Conservation (phyloP, 2,329 filamentous ascomycete species). For the Diaporthe vaccinii region DNA sequence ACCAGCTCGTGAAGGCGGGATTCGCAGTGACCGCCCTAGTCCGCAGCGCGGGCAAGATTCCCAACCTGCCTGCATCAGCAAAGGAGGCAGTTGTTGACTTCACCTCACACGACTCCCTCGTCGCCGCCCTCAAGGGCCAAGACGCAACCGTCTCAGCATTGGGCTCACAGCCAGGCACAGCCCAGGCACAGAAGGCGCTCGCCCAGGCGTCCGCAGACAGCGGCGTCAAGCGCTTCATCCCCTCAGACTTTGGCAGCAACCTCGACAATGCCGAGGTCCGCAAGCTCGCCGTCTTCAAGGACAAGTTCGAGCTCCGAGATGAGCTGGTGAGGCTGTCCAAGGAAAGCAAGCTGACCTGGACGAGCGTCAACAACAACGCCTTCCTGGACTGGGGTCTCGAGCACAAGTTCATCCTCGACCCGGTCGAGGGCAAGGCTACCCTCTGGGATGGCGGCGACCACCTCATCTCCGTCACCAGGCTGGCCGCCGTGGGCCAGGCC, state of each 20-base stretch:
- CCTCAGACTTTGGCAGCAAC: conserved; percentile 66
- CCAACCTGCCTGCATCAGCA: conserved; percentile 44
- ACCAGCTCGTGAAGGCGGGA: conserved; percentile 22
- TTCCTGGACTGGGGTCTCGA: conserved; percentile 72
- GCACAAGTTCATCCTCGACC: conserved; percentile 59
- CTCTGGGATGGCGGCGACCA: conserved; percentile 65
- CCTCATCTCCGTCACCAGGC: conserved; percentile 61
- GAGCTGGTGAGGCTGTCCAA: conserved; percentile 56
- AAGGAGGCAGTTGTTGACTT: conserved; percentile 52
- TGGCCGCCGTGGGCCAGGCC: conserved; percentile 60
- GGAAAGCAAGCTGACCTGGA: conserved; percentile 65
- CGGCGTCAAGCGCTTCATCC: conserved; percentile 71
- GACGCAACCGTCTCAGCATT: conserved; percentile 71
- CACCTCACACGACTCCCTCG: conserved; percentile 52
- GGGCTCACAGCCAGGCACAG: conserved; percentile 40
- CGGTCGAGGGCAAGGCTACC: conserved; percentile 54
- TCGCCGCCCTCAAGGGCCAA: conserved; percentile 64
- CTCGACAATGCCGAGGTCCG: conserved; percentile 53
- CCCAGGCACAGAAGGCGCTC: conserved; percentile 61
- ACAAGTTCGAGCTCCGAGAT: conserved; percentile 61
- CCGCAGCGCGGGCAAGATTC: conserved; percentile 45
- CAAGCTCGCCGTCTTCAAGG: conserved; percentile 63
- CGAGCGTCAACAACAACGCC: conserved; percentile 62
- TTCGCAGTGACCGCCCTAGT: conserved; percentile 55
- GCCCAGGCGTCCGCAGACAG: conserved; percentile 70